Evolutionary conservation across 2,329 filamentous ascomycete genomes (phyloP).

Genomic region (Daldinia sp.): DNA sequence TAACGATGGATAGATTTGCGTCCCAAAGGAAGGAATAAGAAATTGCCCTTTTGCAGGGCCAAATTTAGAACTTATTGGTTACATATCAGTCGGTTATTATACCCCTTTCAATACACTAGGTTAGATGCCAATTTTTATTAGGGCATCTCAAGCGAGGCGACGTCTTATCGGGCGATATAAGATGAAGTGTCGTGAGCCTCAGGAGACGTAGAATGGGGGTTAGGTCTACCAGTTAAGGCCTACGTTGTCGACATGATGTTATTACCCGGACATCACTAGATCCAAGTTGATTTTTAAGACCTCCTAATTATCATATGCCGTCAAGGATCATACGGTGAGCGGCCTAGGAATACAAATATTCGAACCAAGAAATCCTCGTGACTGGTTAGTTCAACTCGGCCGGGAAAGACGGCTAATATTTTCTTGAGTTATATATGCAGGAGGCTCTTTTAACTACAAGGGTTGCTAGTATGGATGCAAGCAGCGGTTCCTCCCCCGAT

Average conservation of each 20-base stretch:
- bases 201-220: not conserved
- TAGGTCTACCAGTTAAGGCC: too few species aligned
- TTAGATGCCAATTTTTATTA: conserved; percentile 1
- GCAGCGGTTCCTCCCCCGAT: conserved; percentile 10
- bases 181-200: not conserved
- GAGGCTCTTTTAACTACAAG: conserved; percentile 5
- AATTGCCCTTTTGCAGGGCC: conserved; percentile 5
- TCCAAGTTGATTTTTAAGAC: not conserved
- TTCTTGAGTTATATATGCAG: not conserved
- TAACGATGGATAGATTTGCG: conserved; percentile 11
- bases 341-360: not conserved
- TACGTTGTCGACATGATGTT: not conserved
- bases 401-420: conserved; percentile 3
- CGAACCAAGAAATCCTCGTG: conserved; percentile 4
- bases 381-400: not conserved
- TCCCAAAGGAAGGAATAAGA: not conserved
- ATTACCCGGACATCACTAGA: not conserved
- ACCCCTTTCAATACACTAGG: conserved; percentile 3
- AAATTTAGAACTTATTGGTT: conserved; percentile 29
- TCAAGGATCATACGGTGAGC: not conserved
- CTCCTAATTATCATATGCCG: too few species aligned
- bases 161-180: not conserved
- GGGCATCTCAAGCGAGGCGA: not conserved
- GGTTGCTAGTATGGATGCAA: not conserved
- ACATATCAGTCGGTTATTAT: conserved; percentile 26